Evolutionary conservation across 805 yeast species (phyloP).

Genomic region (Cyberlindnera suaveolens): DNA sequence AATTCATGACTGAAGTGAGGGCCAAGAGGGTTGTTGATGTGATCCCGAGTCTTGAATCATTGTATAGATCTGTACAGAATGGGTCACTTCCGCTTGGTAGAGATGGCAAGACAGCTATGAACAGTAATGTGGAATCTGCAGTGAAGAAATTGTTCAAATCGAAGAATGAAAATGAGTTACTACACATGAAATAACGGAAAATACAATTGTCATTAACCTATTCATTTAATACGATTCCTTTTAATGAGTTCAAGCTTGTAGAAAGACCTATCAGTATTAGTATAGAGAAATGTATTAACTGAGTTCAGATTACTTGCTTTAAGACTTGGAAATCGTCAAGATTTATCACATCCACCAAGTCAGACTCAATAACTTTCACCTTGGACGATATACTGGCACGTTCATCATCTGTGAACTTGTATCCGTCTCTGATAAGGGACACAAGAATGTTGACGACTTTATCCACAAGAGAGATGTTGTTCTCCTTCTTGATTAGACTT

Average conservation of each 20-base stretch:
- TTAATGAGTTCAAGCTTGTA: constrained; percentile 17
- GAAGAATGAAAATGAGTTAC: constrained; percentile 40
- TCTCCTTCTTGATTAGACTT: constrained; percentile 20
- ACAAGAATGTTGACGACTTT: constrained; percentile 46
- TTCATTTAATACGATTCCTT: constrained; percentile 2
- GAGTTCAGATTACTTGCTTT: constrained; percentile 32
- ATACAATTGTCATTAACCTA: neutral
- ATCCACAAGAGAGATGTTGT: constrained; percentile 46
- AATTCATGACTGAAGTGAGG: constrained; percentile 46
- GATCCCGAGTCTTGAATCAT: constrained; percentile 33
- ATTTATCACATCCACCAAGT: constrained; percentile 42
- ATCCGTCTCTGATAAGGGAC: constrained; percentile 38
- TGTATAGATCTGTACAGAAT: constrained; percentile 23
- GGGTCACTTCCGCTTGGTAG: constrained; percentile 34
- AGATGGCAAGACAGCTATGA: constrained; percentile 40
- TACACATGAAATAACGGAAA: constrained; percentile 4
- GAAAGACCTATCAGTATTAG: constrained; percentile 17
- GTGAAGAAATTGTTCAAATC: constrained; percentile 43
- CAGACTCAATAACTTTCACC: constrained; percentile 31
- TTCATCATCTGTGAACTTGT: constrained; percentile 41
- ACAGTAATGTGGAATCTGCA: constrained; percentile 44
- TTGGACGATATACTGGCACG: constrained; percentile 28
- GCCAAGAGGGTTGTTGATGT: constrained; percentile 38
- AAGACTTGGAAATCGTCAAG: constrained; percentile 47
- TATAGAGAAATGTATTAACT: neutral